A percentile compares a stretch with the other conserved stretches of the same genome.
These are phyloP conservation scores for cucumber (Cucumis sativus) DNA, from an alignment of 306 rosid genomes.

Conservation along the genomic window DNA sequence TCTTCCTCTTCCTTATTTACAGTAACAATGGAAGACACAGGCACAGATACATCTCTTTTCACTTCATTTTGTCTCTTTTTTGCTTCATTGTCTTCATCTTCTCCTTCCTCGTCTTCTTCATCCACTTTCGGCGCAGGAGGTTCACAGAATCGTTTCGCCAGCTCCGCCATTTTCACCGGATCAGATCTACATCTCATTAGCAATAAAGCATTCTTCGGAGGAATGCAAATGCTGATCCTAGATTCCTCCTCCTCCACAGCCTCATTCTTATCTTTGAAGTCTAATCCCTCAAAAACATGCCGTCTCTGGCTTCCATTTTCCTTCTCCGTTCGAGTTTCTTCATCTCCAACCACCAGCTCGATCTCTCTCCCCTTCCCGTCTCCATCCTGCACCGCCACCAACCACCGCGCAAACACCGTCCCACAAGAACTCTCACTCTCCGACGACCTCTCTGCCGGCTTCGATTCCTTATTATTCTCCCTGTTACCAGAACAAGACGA, in stretches of 20 bases:
- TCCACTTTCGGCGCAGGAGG: constrained; percentile 36
- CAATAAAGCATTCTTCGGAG: constrained; percentile 88
- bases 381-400: constrained; percentile 65
- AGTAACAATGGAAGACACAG: neutral
- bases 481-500: constrained; percentile 41
- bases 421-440: constrained; percentile 53
- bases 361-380: constrained; percentile 51
- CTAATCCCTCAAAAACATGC: constrained; percentile 61
- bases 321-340: constrained; percentile 5
- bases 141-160: constrained; percentile 69
- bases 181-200: constrained; percentile 98
- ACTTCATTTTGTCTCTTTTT: neutral
- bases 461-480: constrained; percentile 26
- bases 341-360: constrained; percentile 47
- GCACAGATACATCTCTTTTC: neutral
- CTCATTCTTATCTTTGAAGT: constrained; percentile 27
- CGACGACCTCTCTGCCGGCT: constrained; percentile 8
- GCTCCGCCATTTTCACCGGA: constrained; percentile 93
- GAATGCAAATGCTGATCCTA: constrained; percentile 48
- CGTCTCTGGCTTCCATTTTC: constrained; percentile 30
- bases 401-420: constrained; percentile 61
- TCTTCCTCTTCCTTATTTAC: neutral
- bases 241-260: constrained; percentile 28
- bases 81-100: constrained; percentile 5
- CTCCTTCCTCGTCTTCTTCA: constrained; percentile 2